Evolutionary conservation across 805 yeast species (phyloP).

Genomic region (Wickerhamomyces canadensis): DNA sequence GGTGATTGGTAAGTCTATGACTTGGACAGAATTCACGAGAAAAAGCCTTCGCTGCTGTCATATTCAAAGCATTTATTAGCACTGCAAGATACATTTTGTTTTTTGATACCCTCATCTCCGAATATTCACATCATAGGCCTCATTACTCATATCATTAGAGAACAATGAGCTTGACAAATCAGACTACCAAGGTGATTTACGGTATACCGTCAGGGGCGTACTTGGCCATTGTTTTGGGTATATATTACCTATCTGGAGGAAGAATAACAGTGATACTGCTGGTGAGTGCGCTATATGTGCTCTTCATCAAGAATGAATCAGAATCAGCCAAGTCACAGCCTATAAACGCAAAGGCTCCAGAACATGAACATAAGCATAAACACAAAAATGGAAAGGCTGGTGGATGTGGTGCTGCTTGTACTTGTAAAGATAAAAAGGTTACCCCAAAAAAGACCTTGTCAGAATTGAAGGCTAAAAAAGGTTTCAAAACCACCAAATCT

Average conservation of each 20-base stretch:
- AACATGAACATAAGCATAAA: constrained; percentile 12
- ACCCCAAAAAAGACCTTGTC: constrained; percentile 22
- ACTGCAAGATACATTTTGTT: no score
- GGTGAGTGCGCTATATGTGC: constrained; percentile 19
- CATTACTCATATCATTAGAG: no score
- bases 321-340: neutral
- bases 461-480: constrained; percentile 15
- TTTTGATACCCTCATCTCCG: no score
- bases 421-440: constrained; percentile 23
- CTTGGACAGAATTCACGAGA: no score
- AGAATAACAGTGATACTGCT: constrained; percentile 30
- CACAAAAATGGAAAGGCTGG: constrained; percentile 18
- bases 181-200: neutral
- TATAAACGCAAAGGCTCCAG: no score
- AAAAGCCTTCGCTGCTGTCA: no score
- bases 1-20: constrained; percentile 2
- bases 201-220: constrained; percentile 12
- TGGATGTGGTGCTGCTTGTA: constrained; percentile 29
- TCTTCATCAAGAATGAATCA: constrained; percentile 16
- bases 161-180: neutral
- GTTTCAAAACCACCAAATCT: constrained; percentile 6
- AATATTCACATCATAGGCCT: no score
- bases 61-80: no score
- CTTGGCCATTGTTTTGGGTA: constrained; percentile 4
- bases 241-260: constrained; percentile 29